Evolutionary conservation across 306 rosid species (phyloP).

Genomic region (Fragaria vesca): DNA sequence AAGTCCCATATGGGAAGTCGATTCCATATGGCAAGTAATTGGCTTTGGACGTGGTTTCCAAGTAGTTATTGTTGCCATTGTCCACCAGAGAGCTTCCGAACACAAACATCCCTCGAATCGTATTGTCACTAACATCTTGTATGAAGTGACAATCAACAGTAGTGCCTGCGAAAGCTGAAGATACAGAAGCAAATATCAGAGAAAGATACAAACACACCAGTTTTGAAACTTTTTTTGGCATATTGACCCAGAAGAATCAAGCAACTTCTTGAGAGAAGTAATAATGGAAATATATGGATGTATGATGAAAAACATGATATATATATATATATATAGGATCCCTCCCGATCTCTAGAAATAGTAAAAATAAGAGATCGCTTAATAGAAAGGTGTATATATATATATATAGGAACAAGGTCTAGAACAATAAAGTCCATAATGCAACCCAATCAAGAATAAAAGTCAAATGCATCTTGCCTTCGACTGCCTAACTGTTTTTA

Average conservation of each 20-base stretch:
- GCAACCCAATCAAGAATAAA: no score
- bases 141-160: not conserved
- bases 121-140: not conserved
- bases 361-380: no score
- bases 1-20: slow-evolving; percentile 40
- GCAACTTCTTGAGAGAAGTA: not conserved
- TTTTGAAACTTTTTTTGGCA: not conserved
- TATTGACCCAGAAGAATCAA: not conserved
- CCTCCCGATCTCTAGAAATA: no score
- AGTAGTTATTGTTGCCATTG: slow-evolving; percentile 52
- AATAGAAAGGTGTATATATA: no score
- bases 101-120: slow-evolving; percentile 43
- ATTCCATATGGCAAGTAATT: slow-evolving; percentile 47
- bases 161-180: not conserved
- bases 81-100: slow-evolving; percentile 59
- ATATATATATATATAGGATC: no score
- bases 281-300: not conserved
- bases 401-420: not conserved
- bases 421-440: not conserved
- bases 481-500: not conserved
- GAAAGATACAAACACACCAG: not conserved
- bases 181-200: not conserved
- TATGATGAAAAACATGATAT: not conserved
- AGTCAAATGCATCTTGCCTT: not conserved
- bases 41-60: slow-evolving; percentile 37